Base-by-base conservation (phyloP, 1,139 yeast genomes). In the Protomyces lactucae-debilis region DNA sequence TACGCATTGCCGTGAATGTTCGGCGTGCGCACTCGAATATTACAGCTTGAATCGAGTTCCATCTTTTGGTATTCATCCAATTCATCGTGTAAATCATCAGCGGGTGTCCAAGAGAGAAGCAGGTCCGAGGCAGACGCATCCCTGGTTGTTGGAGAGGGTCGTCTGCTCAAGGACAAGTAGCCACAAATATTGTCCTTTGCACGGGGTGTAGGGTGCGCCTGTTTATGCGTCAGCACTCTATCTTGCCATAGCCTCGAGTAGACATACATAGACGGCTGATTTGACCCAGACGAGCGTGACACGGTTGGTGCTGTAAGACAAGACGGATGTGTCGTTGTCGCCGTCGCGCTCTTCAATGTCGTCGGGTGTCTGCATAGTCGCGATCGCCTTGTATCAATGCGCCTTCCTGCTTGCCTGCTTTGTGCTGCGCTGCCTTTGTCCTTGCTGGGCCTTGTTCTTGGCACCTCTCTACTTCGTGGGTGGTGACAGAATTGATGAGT, bases 141-240 rank as follows among this genome's bases (percentile, higher is more conserved):
- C 25, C 59, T 45, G 8, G 59, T 53, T 10, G 64, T 60, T 12
- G 59, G 64, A 3, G 59, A 55, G 48, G 59, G 59, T n/a, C 64
- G 53, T 12, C 59, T 52, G 32, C 59, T 45, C 48, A 60, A 16
- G 8, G 54, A 52, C 39, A 55, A 12, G 72, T 82, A 89, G 2
- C 99, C 99, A 0, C 86, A 75, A 25, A 92, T 78, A 72, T 92
- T 91, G 73, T 92, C 97, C 67, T 78, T 80, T 55, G 89, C 82
- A 18, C 85, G 80, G 16, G 83, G 79, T 0, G 95, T 83, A 3
- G 96, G 95, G 74, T 93, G 99, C 48, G 48, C 48, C 48, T 43
- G 8, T n/a, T n/a, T 39, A 6, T 39, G n/a, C 8, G n/a, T 39
- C 43, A 39, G 43, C 43, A 39, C 3, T 16, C 43, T 28, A 6